Percentiles rank a stretch among this genome's conserved stretches.
These are phyloP conservation scores for Epichloe amarillans DNA, from an alignment of 2,329 filamentous ascomycete species.

Conservation along the genomic window DNA sequence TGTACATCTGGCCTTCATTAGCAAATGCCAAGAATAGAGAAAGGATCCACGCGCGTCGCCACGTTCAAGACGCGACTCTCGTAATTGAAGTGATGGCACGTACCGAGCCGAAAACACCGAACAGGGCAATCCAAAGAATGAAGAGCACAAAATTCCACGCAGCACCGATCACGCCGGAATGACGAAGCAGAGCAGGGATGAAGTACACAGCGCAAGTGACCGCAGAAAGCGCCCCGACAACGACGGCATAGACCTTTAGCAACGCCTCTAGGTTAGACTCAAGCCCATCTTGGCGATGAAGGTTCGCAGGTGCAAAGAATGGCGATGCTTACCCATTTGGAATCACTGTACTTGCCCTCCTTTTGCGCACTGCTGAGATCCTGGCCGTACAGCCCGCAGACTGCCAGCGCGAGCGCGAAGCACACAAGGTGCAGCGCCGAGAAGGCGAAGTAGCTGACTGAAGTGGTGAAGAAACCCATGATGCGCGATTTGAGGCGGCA, in stretches of 20 bases:
- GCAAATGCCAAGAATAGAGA: not conserved
- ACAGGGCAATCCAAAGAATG: conserved; percentile 68
- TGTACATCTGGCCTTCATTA: conserved; percentile 43
- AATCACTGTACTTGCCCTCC: conserved; percentile 37
- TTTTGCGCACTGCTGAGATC: conserved; percentile 47
- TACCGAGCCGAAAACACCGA: conserved; percentile 67
- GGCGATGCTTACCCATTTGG: conserved; percentile 52
- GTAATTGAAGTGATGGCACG: conserved; percentile 4
- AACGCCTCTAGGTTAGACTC: conserved; percentile 1
- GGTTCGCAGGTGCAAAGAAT: not conserved
- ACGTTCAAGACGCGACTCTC: not conserved
- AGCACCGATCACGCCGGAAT: conserved; percentile 37
- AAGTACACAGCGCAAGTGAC: conserved; percentile 53
- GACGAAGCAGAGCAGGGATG: conserved; percentile 44
- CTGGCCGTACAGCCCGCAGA: conserved; percentile 64
- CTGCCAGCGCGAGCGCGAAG: conserved; percentile 61
- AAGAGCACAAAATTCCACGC: conserved; percentile 60
- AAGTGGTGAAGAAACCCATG: conserved; percentile 33
- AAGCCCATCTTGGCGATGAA: not conserved
- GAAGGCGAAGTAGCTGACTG: conserved; percentile 40
- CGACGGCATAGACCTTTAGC: conserved; percentile 53
- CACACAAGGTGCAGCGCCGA: conserved; percentile 58
- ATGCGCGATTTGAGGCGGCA: conserved; percentile 5
- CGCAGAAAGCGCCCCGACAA: conserved; percentile 52
- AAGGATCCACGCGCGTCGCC: not conserved